phyloP scores from a whole-genome alignment of 176 grass and related monocot genomes.

The Saccharum spontaneum region DNA sequence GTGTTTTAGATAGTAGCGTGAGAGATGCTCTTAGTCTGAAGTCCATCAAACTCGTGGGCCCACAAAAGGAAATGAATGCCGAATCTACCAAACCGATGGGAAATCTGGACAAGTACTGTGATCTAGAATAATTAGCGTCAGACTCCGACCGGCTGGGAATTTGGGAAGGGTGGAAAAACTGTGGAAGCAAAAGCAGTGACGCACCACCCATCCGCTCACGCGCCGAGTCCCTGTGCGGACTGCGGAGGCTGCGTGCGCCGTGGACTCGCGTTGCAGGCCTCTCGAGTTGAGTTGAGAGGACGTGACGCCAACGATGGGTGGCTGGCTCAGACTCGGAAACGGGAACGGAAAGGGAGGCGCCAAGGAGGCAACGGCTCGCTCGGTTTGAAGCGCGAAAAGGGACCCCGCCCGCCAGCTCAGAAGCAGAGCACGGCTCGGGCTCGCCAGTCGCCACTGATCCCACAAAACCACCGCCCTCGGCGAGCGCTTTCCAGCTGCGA shows the following conservation, averaged over 20 bases:
- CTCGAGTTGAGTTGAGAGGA: neutral
- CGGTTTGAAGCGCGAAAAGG: conserved; percentile 26
- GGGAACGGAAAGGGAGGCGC: neutral
- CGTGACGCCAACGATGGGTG: neutral
- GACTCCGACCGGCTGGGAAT: too few species aligned
- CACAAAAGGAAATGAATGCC: too few species aligned
- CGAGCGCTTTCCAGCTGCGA: conserved; percentile 44
- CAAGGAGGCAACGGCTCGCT: conserved; percentile 43
- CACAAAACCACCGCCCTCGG: conserved; percentile 52
- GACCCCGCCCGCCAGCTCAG: conserved; percentile 29
- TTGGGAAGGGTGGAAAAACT: too few species aligned
- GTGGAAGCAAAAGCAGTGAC: too few species aligned
- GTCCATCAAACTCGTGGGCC: too few species aligned
- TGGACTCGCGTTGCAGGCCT: neutral
- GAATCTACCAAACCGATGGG: too few species aligned
- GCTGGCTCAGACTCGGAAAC: neutral
- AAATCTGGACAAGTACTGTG: too few species aligned
- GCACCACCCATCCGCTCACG: too few species aligned
- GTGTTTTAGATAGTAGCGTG: too few species aligned
- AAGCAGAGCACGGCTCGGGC: neutral
- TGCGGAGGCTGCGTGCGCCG: neutral
- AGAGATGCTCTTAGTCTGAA: too few species aligned
- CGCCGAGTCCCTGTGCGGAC: neutral
- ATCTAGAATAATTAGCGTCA: too few species aligned
- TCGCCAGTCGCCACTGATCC: neutral